These are phyloP conservation scores for Penicillium robsamsonii DNA, from an alignment of 495 filamentous ascomycete species.

Conservation along the genomic window DNA sequence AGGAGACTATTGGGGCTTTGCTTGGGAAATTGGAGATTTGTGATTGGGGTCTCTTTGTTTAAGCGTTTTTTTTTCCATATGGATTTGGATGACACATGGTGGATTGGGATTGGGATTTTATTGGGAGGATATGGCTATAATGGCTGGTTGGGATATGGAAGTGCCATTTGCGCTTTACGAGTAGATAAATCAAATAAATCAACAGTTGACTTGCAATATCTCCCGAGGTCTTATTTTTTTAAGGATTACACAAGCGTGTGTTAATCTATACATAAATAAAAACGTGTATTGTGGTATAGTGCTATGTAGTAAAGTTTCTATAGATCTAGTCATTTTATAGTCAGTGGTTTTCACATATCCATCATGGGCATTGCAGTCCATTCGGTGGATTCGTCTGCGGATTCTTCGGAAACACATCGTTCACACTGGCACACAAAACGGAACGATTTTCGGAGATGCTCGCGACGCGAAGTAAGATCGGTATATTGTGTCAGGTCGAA, in stretches of 20 bases:
- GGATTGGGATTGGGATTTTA: background rate
- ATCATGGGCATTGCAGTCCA: constrained; percentile 23
- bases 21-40: constrained; percentile 69
- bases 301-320: constrained; percentile 1
- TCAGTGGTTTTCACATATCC: constrained; percentile 7
- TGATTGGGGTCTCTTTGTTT: constrained; percentile 80
- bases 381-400: constrained; percentile 8
- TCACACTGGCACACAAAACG: constrained; percentile 36
- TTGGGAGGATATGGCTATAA: background rate
- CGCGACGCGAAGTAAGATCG: constrained; percentile 25
- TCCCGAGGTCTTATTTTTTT: background rate
- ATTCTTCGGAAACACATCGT: constrained; percentile 32
- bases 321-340: constrained; percentile 10
- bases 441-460: constrained; percentile 33
- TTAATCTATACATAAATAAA: background rate
- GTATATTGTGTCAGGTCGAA: constrained; percentile 34
- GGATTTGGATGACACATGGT: background rate
- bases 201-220: background rate
- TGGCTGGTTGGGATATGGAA: background rate
- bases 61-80: constrained; percentile 3
- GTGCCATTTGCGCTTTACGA: background rate
- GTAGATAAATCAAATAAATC: background rate
- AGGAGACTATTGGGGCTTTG: constrained; percentile 61
- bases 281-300: constrained; percentile 1
- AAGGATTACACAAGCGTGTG: background rate